These are phyloP conservation scores for Mrakiaceae sp. DNA, from an alignment of 1,284 basidiomycete genomes.

Conservation along the genomic window DNA sequence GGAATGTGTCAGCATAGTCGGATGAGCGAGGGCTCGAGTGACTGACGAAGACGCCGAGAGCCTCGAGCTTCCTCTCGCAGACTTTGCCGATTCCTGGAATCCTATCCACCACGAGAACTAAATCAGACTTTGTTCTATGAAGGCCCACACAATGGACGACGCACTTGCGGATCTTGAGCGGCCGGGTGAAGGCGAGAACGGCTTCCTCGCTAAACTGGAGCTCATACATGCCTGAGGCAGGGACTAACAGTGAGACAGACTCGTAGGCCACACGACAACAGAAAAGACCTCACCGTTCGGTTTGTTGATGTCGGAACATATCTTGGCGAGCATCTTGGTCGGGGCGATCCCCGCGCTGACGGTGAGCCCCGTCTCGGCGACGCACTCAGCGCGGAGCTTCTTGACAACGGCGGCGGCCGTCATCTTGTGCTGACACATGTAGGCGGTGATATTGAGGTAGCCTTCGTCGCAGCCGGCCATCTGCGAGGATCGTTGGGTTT, in stretches of 20 bases:
- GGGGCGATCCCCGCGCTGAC: constrained; percentile 86
- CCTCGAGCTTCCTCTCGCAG: constrained; percentile 25
- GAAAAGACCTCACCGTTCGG: constrained; percentile 70
- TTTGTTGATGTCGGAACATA: constrained; percentile 93
- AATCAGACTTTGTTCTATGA: too few relatives aligned
- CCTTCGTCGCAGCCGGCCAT: constrained; percentile 5
- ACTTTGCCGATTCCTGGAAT: constrained; percentile 26
- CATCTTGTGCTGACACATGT: constrained; percentile 56
- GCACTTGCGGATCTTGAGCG: constrained; percentile 59
- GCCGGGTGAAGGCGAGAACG: constrained; percentile 60
- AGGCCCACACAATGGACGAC: not conserved
- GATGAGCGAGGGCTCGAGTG: not conserved
- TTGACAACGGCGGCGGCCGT: constrained; percentile 59
- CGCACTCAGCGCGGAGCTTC: constrained; percentile 59
- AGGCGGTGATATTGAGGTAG: constrained; percentile 47
- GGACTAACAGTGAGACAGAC: too few relatives aligned
- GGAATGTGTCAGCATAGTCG: not conserved
- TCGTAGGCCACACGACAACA: too few relatives aligned
- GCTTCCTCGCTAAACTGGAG: constrained; percentile 53
- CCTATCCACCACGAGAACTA: not conserved
- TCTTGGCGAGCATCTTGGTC: constrained; percentile 78
- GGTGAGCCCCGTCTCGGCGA: constrained; percentile 67
- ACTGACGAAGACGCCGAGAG: constrained; percentile 22
- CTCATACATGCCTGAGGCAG: constrained; percentile 25
- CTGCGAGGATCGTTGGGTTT: too few relatives aligned